Conservation (phyloP, 1,139 yeast species). For the Meyerozyma smithsonii region DNA sequence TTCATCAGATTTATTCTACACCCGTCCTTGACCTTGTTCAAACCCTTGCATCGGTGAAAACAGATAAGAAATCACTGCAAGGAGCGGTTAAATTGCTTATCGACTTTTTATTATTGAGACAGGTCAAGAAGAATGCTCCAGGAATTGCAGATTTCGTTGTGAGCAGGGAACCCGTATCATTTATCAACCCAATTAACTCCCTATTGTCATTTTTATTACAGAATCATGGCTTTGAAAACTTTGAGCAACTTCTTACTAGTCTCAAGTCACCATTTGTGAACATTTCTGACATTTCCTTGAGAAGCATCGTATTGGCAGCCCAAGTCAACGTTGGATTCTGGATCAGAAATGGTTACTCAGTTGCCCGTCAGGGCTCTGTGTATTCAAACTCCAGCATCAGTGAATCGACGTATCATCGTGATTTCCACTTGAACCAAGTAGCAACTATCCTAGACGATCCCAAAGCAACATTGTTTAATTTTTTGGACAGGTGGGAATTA, state of each 20-base stretch:
- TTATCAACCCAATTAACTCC: conserved; percentile 57
- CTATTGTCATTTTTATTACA: conserved; percentile 42
- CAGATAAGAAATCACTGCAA: conserved; percentile 16
- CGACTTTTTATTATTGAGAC: conserved; percentile 21
- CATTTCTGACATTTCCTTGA: conserved; percentile 52
- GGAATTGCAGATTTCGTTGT: conserved; percentile 40
- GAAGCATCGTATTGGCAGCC: conserved; percentile 61
- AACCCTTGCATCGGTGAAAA: conserved; percentile 34
- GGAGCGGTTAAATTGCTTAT: conserved; percentile 18
- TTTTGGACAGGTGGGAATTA: conserved; percentile 61
- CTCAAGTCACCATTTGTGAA: conserved; percentile 27
- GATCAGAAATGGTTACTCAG: conserved; percentile 77
- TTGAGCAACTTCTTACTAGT: conserved; percentile 13
- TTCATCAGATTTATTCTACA: conserved; percentile 44
- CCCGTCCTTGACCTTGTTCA: conserved; percentile 45
- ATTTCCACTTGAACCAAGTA: conserved; percentile 55
- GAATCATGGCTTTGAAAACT: conserved; percentile 22
- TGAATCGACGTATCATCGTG: conserved; percentile 37
- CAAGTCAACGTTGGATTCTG: conserved; percentile 81
- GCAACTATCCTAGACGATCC: conserved; percentile 44
- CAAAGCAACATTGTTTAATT: conserved; percentile 36
- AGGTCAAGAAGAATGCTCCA: conserved; percentile 25
- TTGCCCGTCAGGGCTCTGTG: conserved; percentile 42
- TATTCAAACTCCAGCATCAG: conserved; percentile 31
- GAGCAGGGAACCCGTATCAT: conserved; percentile 46